Conservation (phyloP, 768 basidiomycete genomes). For the Sporobolomyces pararoseus region DNA sequence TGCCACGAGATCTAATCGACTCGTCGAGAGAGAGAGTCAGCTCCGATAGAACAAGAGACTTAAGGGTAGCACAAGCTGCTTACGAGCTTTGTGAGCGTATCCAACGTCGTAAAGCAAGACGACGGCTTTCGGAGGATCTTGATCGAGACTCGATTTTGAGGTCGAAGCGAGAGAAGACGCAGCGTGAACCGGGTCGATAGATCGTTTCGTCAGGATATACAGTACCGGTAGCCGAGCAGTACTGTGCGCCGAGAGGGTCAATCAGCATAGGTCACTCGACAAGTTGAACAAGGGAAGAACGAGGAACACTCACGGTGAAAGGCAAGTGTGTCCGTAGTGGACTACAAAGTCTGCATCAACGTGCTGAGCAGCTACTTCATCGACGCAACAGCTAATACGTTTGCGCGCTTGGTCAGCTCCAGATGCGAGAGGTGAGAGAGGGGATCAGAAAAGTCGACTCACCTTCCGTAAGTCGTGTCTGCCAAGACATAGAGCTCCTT, state of each 20-base stretch:
- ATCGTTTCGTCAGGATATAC: conserved; percentile 79
- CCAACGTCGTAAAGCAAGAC: conserved; percentile 72
- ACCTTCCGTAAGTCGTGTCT: conserved; percentile 97
- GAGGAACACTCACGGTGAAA: conserved; percentile 66
- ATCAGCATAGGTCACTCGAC: not conserved
- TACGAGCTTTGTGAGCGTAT: conserved; percentile 67
- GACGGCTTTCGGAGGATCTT: conserved; percentile 49
- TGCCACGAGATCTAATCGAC: conserved; percentile 18
- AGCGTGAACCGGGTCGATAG: conserved; percentile 56
- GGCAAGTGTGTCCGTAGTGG: conserved; percentile 94
- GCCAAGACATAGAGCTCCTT: conserved; percentile 82
- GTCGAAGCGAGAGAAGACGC: conserved; percentile 41
- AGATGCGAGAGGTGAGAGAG: not conserved
- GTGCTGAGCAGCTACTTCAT: conserved; percentile 91
- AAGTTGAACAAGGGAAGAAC: not conserved
- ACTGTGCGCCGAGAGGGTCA: too few relatives aligned
- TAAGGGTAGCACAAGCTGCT: conserved; percentile 5
- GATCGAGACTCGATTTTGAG: conserved; percentile 9
- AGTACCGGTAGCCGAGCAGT: conserved; percentile 82
- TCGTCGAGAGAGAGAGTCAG: not conserved
- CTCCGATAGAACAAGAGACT: not conserved
- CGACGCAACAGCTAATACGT: conserved; percentile 77
- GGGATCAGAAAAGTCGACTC: conserved; percentile 26
- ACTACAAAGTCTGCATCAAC: conserved; percentile 85
- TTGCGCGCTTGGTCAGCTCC: not conserved